Base-by-base conservation (phyloP, 192 early-diverging fungal species). In the Tieghemiomyces parasiticus region DNA sequence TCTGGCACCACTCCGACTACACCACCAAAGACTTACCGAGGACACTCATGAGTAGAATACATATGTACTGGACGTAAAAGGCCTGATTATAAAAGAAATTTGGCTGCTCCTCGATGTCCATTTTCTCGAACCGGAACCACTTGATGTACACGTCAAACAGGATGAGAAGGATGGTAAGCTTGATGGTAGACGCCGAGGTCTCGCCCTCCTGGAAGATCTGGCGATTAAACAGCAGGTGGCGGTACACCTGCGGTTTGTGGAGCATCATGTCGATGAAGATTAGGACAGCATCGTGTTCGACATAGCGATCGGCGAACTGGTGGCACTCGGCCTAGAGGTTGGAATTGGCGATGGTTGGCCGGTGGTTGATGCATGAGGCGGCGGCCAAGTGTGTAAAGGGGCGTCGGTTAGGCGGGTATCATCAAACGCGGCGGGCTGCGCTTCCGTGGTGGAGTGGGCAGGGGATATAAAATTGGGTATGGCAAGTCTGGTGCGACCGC, bases 131-230 rank as follows among this genome's bases (percentile, higher is more conserved):
- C n/a, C 82, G 78, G 74, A 87, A 89, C 91, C 89, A 94, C 64
- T 91, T 90, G 56, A 91, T 87, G 65, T 91, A 92, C 49, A 94
- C 92, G 74, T 90, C 90, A 65, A 94, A 94, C 16, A 94, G 67
- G 25, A 91, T 74, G 42, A 94, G 66, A 9, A 94, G 76, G 4
- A 95, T 68, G 6, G 81, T 82, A 33, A 94, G 74, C 55, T 90
- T 88, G 59, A 75, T 63, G 14, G 90, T 78, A 60, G 81, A 81
- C 49, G 68, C 74, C 77, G 92, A 63, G 32, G 72, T 62, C 19
- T 28, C 32, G 8, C 33, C n/a, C 22, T 67, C 69, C 12, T 69
- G 71, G 55, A 83, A 81, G 47, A 73, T 72, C 53, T 85, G 71
- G 53, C 84, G 75, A 70, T 95, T 95, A 61, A 88, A 85, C 16